Evolutionary conservation across 345 rosid genomes (phyloP).

Genomic region (Eucalyptus curtisii): DNA sequence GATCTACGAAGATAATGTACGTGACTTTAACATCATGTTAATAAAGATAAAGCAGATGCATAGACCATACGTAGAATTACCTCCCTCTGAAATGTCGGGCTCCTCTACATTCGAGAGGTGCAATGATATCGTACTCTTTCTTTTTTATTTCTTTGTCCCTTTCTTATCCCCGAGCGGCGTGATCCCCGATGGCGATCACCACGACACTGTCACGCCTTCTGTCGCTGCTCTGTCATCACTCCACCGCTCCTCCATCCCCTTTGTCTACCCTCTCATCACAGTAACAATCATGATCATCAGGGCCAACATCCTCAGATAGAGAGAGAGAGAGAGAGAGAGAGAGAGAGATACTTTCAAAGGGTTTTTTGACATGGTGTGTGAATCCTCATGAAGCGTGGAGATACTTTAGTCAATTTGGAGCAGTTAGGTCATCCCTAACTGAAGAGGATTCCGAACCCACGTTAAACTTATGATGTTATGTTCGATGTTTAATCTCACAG

Average conservation of each 20-base stretch:
- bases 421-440: not conserved
- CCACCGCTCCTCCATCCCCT: not conserved
- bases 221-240: not conserved
- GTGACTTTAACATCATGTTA: not conserved
- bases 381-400: not conserved
- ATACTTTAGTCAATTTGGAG: not conserved
- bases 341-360: not conserved
- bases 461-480: not conserved
- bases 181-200: not conserved
- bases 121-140: not conserved
- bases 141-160: not conserved
- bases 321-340: not conserved
- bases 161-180: not conserved
- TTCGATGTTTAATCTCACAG: not conserved
- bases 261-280: not conserved
- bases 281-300: not conserved
- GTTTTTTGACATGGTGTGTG: no score
- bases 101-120: not conserved
- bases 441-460: not conserved
- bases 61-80: not conserved
- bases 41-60: not conserved
- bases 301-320: not conserved
- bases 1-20: not conserved
- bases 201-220: not conserved
- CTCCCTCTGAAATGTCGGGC: not conserved